Evolutionary conservation across 208 protist genomes (phyloP), one percentile per base, ranked within the genome.

Genomic region (Leishmania amazonensis): DNA sequence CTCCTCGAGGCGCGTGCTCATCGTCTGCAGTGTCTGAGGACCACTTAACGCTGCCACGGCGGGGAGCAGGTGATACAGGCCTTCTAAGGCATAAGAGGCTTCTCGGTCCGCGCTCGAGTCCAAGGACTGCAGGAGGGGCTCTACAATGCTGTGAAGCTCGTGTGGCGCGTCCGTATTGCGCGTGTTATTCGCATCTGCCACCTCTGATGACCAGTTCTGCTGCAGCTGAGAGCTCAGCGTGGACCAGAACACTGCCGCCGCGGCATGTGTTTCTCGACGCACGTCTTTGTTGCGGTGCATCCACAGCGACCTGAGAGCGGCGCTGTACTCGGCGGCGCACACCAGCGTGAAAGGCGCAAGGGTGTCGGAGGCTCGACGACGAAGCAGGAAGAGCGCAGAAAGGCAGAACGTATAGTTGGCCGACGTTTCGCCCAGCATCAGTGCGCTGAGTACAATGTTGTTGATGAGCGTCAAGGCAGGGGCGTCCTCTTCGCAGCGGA

Each of bases 221-320:
- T 31, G 42, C 11, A 87, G 64, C 73, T 85, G 72, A 13, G 79
- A 53, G 19, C 87, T 54, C 45, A 95, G 47, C 13, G 89, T 79
- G n/a, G 75, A 76, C 67, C 90, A 80, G 80, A 88, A 93, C 58
- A 67, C 79, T 11, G 81, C 78, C 8, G 80, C 81, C n/a, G 89
- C 91, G 17, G 77, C 35, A 78, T 87, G 86, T 38, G 89, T 78
- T 3, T 81, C 81, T 21, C 89, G 88, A 78, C 86, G 89, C 17
- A 95, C 72, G 35, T 88, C 81, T n/a, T 76, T 84, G 81, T 95
- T 93, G 62, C 81, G 83, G 83, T 95, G 91, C 73, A 45, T n/a
- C 89, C 88, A 92, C 11, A 95, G 81, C 31, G 11, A 47, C 40
- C 58, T 15, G 77, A 95, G 58, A 19, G 81, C 24, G 2, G 64